These are phyloP conservation scores for Globisporangium rhizosaccharum DNA, from an alignment of 352 stramenopile genomes.

Conservation along the genomic window DNA sequence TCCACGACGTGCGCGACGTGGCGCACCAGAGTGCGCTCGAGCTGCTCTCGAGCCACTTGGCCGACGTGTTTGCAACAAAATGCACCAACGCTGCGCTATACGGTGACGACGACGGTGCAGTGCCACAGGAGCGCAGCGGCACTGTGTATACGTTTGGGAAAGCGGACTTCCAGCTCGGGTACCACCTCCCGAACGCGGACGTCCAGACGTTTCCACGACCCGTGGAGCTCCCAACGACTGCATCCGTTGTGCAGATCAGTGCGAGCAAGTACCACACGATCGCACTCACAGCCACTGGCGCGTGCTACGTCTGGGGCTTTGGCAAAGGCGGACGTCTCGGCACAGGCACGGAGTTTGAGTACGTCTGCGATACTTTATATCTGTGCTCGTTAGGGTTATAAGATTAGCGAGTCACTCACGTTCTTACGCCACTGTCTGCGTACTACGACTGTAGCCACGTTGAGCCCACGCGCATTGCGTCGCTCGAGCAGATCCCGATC, in stretches of 20 bases:
- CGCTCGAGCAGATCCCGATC: conserved; percentile 51
- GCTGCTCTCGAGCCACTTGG: conserved; percentile 32
- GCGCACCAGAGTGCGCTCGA: conserved; percentile 58
- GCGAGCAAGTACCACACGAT: conserved; percentile 81
- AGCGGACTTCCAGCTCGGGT: conserved; percentile 81
- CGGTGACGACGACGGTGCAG: neutral
- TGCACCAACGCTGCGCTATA: neutral
- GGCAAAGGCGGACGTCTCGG: conserved; percentile 73
- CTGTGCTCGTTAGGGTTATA: no score
- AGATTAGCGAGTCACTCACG: no score
- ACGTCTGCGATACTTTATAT: conserved; percentile 12
- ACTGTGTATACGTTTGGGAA: conserved; percentile 80
- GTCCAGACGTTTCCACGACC: conserved; percentile 60
- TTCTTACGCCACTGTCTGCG: neutral
- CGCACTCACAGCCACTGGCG: conserved; percentile 46
- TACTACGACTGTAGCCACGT: conserved; percentile 32
- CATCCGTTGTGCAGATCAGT: conserved; percentile 59
- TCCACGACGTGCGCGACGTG: conserved; percentile 48
- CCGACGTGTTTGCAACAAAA: conserved; percentile 5
- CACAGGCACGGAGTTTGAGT: conserved; percentile 77
- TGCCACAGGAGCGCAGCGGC: conserved; percentile 9
- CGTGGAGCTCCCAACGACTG: conserved; percentile 47
- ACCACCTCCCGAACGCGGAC: conserved; percentile 77
- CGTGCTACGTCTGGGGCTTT: conserved; percentile 82
- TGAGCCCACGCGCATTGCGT: conserved; percentile 45